These are phyloP conservation scores for Carex kokanica DNA, from an alignment of 176 grass and related monocot species.

Conservation along the genomic window DNA sequence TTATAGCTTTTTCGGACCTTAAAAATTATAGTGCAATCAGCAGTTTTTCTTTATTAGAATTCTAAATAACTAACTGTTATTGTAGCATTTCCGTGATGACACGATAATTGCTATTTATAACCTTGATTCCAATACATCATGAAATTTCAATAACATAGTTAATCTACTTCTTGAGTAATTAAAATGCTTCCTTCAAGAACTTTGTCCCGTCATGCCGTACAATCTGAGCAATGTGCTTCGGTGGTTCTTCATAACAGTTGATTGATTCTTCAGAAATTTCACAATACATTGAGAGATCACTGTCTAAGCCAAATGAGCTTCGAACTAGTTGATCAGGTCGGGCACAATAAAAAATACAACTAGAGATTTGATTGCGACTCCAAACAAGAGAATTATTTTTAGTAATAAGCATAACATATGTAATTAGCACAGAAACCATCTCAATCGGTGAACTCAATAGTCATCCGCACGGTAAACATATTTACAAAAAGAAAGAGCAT, in stretches of 20 bases:
- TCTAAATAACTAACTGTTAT: too few relatives aligned
- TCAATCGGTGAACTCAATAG: not conserved
- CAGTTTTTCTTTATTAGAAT: too few relatives aligned
- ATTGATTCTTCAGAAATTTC: not conserved
- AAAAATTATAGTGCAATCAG: too few relatives aligned
- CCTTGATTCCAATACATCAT: too few relatives aligned
- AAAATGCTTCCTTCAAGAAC: not conserved
- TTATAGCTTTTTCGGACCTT: too few relatives aligned
- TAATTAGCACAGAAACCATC: not conserved
- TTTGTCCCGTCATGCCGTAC: not conserved
- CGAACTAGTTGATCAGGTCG: not conserved
- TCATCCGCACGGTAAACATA: not conserved
- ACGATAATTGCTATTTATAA: too few relatives aligned
- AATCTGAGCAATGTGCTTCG: not conserved
- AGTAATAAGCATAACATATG: not conserved
- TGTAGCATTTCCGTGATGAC: too few relatives aligned
- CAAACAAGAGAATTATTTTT: not conserved
- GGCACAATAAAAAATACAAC: not conserved
- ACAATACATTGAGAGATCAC: not conserved
- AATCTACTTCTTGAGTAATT: not conserved
- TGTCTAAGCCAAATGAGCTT: not conserved
- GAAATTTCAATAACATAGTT: too few relatives aligned
- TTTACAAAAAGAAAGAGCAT: not conserved
- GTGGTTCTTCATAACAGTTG: not conserved
- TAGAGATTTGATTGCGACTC: not conserved